phyloP scores from a whole-genome alignment of 148 eudicot genomes.

The Rhododendron williamsianum region DNA sequence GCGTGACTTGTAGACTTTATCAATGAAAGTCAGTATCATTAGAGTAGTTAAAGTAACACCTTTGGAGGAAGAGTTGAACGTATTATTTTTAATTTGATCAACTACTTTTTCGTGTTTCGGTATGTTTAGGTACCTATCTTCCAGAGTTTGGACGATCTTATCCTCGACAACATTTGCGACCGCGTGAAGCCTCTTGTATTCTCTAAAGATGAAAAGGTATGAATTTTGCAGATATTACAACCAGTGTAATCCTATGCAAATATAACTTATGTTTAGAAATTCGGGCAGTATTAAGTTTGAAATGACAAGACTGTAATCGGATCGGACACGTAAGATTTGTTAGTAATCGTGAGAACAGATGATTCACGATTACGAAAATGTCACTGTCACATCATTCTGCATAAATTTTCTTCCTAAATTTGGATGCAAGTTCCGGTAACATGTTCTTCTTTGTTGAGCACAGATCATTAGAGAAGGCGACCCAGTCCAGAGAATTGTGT shows the following conservation, averaged over 20 bases:
- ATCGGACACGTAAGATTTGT: too few relatives aligned
- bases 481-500: conserved; percentile 74
- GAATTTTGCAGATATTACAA: neutral
- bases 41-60: too few relatives aligned
- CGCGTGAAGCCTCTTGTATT: conserved; percentile 75
- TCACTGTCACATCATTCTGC: neutral
- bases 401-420: neutral
- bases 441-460: neutral
- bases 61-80: too few relatives aligned
- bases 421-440: neutral
- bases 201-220: conserved; percentile 80
- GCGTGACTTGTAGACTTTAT: neutral
- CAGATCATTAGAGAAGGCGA: conserved; percentile 92
- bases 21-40: too few relatives aligned
- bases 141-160: conserved; percentile 72
- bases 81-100: neutral
- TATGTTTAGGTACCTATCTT: conserved; percentile 66
- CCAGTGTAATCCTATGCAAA: neutral
- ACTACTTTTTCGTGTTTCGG: neutral
- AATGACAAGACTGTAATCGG: neutral
- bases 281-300: neutral
- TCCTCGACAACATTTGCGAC: conserved; percentile 91
- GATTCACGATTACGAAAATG: neutral
- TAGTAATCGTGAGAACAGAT: neutral
- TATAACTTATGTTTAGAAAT: too few relatives aligned